Conservation (phyloP, 441 rosid species). For the Metrosideros polymorpha region DNA sequence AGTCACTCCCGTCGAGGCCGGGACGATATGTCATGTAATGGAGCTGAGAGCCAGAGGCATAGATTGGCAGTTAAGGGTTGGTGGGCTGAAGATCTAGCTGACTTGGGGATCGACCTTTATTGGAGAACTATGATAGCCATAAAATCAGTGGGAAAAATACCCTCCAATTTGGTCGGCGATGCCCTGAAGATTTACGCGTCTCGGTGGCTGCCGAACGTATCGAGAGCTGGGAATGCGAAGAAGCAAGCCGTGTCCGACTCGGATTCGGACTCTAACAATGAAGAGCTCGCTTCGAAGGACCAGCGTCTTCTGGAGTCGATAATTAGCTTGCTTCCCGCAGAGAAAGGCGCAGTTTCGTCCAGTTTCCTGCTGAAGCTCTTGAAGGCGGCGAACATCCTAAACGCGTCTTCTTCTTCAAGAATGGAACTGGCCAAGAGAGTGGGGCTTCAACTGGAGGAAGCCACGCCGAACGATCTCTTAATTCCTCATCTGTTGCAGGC, state of each 20-base stretch:
- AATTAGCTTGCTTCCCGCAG: slow-evolving; percentile 44
- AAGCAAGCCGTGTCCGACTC: slow-evolving; percentile 32
- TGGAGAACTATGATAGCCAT: slow-evolving; percentile 70
- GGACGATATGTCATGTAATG: slow-evolving; percentile 42
- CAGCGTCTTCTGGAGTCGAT: slow-evolving; percentile 48
- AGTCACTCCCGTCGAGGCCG: slow-evolving; percentile 70
- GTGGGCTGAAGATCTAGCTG: slow-evolving; percentile 80
- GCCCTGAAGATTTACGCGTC: slow-evolving; percentile 58
- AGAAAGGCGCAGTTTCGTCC: slow-evolving; percentile 44
- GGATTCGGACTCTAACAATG: slow-evolving; percentile 42
- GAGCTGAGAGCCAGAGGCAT: slow-evolving; percentile 32
- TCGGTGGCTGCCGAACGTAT: slow-evolving; percentile 50
- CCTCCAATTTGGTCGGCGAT: slow-evolving; percentile 44
- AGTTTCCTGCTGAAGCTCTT: slow-evolving; percentile 51
- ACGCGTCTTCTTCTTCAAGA: slow-evolving; percentile 37
- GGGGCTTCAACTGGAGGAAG: slow-evolving; percentile 58
- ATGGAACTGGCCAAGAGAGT: slow-evolving; percentile 50
- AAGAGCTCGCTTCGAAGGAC: slow-evolving; percentile 42
- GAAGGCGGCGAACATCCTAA: slow-evolving; percentile 36
- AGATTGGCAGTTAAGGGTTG: slow-evolving; percentile 32
- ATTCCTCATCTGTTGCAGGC: slow-evolving; percentile 35
- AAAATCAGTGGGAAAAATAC: slow-evolving; percentile 49
- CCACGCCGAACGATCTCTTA: slow-evolving; percentile 44
- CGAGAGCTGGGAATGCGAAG: slow-evolving; percentile 17
- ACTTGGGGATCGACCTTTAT: slow-evolving; percentile 55